These are phyloP conservation scores for Coniochaeta sp. DNA, from an alignment of 2,329 filamentous ascomycete genomes.

Conservation along the genomic window DNA sequence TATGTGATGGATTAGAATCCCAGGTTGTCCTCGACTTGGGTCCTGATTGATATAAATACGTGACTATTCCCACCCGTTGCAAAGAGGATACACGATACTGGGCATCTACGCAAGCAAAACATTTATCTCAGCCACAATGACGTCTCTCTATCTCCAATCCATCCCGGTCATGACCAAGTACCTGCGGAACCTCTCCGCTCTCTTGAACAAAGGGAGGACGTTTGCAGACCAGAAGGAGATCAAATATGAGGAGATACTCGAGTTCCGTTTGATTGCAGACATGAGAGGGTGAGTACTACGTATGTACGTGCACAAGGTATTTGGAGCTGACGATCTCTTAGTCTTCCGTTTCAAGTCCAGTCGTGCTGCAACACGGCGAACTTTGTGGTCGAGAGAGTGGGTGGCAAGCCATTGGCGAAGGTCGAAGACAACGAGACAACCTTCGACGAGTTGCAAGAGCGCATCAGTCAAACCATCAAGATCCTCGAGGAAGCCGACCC, in stretches of 20 bases:
- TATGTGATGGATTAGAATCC: too few species aligned
- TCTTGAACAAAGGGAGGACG: slow-evolving; percentile 1
- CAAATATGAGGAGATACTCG: slow-evolving; percentile 12
- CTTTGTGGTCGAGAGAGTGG: slow-evolving; percentile 10
- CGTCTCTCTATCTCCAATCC: slow-evolving; percentile 5
- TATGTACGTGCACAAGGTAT: not conserved
- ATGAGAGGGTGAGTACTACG: slow-evolving; percentile 10
- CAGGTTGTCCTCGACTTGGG: too few species aligned
- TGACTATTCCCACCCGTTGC: too few species aligned
- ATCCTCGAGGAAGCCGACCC: slow-evolving; percentile 30
- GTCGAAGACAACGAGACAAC: slow-evolving; percentile 22
- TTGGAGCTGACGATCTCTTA: not conserved
- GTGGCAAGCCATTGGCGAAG: slow-evolving; percentile 5
- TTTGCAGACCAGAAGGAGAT: slow-evolving; percentile 6
- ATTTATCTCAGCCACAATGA: not conserved
- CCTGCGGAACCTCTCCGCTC: slow-evolving; percentile 2
- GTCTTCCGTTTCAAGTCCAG: slow-evolving; percentile 12
- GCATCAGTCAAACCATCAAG: slow-evolving; percentile 37
- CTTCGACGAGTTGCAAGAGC: slow-evolving; percentile 37
- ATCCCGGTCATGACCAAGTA: slow-evolving; percentile 6
- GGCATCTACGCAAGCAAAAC: not conserved
- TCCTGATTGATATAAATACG: too few species aligned
- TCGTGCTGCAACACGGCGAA: slow-evolving; percentile 13
- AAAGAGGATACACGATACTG: too few species aligned
- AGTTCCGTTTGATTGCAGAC: slow-evolving; percentile 11